Evolutionary conservation across 129 eudicot species (phyloP), one percentile per base, ranked within the genome.

Genomic region (Calendula officinalis): DNA sequence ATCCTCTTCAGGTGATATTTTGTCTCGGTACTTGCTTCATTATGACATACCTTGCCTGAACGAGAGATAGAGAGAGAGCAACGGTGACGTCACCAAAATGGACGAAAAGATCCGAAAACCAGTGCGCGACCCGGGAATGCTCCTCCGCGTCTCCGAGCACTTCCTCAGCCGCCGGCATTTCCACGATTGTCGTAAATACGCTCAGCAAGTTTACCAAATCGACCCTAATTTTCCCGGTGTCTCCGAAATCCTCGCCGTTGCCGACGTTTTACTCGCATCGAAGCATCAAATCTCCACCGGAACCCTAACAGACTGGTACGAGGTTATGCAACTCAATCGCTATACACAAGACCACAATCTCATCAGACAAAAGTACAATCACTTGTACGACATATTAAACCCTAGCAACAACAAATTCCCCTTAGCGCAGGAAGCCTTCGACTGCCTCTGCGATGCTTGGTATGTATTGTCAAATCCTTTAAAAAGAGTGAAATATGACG

Each of bases 371-470:
- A 52, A 56, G 2, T 78, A 67, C 65, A 35, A 47, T 33, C 27
- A 45, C 11, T 66, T 86, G 40, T 47, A 70, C 36, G 16, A 30
- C 0, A 45, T 82, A 2, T 17, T 90, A 12, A 51, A 65, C 80
- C 91, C 91, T 45, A 39, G 46, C 2, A 14, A 11, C 7, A 75
- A 77, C 62, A 63, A 55, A 1, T 72, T 10, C 45, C 79, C 87
- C 1, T 70, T 78, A 6, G 79, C 97, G 1, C 17, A 59, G 5
- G 80, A 86, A 64, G 92, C 92, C 3, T 64, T 70, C 9, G 60
- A 69, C 11, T 56, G 59, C n/a, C 81, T 79, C 0, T n/a, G 71
- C 17, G 70, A 71, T 1, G 92, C 95, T 5, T 80, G 89, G 78
- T 41, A 52, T 14, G 83, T 76, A 1, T 62, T 90, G 12, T 78